Evolutionary conservation across 257 asterid species (phyloP), one percentile per base, ranked within the genome.

Genomic region (Solanum appendiculatum): DNA sequence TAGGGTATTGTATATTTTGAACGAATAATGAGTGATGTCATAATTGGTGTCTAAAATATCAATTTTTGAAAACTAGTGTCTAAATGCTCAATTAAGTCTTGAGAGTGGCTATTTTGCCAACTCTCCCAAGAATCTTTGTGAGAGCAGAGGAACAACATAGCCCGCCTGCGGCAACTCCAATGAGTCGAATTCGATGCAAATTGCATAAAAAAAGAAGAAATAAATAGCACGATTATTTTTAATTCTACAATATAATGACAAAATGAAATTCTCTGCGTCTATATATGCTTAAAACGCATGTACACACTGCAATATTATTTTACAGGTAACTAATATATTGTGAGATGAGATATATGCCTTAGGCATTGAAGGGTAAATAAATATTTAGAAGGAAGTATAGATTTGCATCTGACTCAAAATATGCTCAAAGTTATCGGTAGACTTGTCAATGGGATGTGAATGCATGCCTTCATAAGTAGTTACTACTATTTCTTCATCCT

Each of bases 391-490:
- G 56, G 88, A 23, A 82, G 86, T 13, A 42, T 85, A 85, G 51
- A 88, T 85, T 85, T 88, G 90, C 90, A 85, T 88, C 68, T 85
- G 90, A 85, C 36, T 88, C 74, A 88, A 66, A 68, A 88, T 88
- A 33, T 88, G 87, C 73, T 88, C 88, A 80, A 88, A 88, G 85
- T 88, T 88, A 44, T 88, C 90, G 12, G 90, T 77, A 23, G 90
- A 82, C 25, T 88, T 88, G 56, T 88, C 84, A 25, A 88, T 85
- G 16, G 88, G 88, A 46, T 88, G 90, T 63, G 90, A 81, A 85
- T 88, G 90, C 48, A 78, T 56, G 39, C 90, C 90, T 66, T 88
- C 90, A 15, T 88, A 87, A 60, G 89, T 87, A 20, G 89, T 87
- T 27, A 72, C 89, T 3, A 87, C 89, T 37, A 87, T 46, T 44